phyloP scores from a whole-genome alignment of 345 rosid genomes.

The Boechera stricta region DNA sequence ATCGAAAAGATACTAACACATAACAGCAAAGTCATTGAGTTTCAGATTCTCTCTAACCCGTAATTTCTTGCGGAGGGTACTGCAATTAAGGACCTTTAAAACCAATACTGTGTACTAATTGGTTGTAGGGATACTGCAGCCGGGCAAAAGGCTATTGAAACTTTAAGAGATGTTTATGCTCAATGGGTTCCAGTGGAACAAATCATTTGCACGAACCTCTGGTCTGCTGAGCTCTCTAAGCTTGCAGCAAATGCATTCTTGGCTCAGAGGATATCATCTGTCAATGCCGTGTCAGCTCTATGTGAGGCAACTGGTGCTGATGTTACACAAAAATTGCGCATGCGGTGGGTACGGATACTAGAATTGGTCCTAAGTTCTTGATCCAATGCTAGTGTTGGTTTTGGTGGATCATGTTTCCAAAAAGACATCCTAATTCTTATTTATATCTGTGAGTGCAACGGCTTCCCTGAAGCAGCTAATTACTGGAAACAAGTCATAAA shows the following conservation, averaged over 20 bases:
- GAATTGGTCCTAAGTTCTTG: conserved; percentile 77
- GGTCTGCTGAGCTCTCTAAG: conserved; percentile 82
- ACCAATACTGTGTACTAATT: conserved; percentile 69
- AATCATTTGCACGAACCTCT: conserved; percentile 70
- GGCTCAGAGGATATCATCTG: conserved; percentile 76
- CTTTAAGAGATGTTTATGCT: conserved; percentile 68
- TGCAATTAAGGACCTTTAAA: conserved; percentile 60
- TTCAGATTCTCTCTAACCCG: conserved; percentile 77
- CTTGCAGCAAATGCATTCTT: conserved; percentile 82
- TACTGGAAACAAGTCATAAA: conserved; percentile 82
- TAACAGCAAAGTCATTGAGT: conserved; percentile 69
- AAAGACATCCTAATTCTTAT: conserved; percentile 72
- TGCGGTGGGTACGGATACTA: conserved; percentile 67
- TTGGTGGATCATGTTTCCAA: conserved; percentile 80
- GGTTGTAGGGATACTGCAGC: conserved; percentile 74
- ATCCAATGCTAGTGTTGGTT: conserved; percentile 66
- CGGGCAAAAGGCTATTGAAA: conserved; percentile 58
- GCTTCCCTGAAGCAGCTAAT: conserved; percentile 70
- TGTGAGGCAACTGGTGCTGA: conserved; percentile 81
- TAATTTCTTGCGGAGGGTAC: conserved; percentile 85
- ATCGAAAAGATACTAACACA: conserved; percentile 75
- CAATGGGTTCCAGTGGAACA: conserved; percentile 73
- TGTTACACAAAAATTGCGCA: conserved; percentile 59
- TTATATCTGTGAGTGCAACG: conserved; percentile 74
- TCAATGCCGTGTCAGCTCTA: conserved; percentile 77